Conservation (phyloP, 2,329 filamentous ascomycete species). For the Colletotrichum ledebouriae region DNA sequence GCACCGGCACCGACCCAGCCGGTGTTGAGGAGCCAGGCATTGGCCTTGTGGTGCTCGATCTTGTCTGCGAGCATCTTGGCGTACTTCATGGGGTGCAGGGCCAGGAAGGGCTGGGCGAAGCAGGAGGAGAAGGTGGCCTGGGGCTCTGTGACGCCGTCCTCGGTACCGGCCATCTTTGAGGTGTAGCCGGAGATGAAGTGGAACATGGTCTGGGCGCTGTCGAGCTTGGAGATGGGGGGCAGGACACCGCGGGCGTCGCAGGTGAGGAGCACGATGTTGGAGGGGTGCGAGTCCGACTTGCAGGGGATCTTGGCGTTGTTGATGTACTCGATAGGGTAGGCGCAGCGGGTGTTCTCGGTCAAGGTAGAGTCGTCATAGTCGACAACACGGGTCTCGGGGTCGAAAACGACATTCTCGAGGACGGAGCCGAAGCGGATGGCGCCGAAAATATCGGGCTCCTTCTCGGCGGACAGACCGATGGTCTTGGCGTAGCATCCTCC, state of each 20-base stretch:
- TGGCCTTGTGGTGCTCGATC: slow-evolving; percentile 94
- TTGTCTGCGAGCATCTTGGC: slow-evolving; percentile 98
- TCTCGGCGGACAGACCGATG: slow-evolving; percentile 96
- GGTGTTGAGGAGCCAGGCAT: slow-evolving; percentile 98
- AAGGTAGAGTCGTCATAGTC: slow-evolving; percentile 96
- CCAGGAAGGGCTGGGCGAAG: slow-evolving; percentile 99
- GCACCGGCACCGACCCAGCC: slow-evolving; percentile 96
- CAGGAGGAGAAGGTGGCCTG: slow-evolving; percentile 99
- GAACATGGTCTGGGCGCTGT: slow-evolving; percentile 98
- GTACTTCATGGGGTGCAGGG: slow-evolving; percentile 99
- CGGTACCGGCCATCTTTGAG: slow-evolving; percentile 99
- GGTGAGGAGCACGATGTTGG: slow-evolving; percentile 96
- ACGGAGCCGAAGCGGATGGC: slow-evolving; percentile 98
- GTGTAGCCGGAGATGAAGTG: slow-evolving; percentile 99
- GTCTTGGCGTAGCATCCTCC: slow-evolving; percentile 99
- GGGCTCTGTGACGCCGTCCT: slow-evolving; percentile 96
- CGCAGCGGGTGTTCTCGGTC: slow-evolving; percentile 98
- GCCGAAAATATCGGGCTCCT: slow-evolving; percentile 97
- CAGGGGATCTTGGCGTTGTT: slow-evolving; percentile 99
- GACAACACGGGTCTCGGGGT: slow-evolving; percentile 87
- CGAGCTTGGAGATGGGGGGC: slow-evolving; percentile 97
- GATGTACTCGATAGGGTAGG: slow-evolving; percentile 99
- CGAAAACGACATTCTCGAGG: slow-evolving; percentile 98
- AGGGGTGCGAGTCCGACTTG: slow-evolving; percentile 86
- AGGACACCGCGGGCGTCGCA: slow-evolving; percentile 98